Conservation (phyloP, 2,329 filamentous ascomycete genomes). For the Ophiosphaerella herpotricha region DNA sequence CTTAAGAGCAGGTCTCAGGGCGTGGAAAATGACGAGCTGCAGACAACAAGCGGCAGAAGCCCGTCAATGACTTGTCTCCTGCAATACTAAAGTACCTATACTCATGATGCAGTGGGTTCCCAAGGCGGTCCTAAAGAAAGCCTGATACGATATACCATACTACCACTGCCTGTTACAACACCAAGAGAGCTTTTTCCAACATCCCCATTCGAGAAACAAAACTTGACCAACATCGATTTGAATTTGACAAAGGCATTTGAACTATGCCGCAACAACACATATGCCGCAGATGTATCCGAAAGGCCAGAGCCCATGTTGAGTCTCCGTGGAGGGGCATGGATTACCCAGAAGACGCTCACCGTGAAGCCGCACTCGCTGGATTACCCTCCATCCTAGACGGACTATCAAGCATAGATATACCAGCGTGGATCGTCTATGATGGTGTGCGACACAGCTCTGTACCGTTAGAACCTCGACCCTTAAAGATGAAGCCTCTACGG, state of each 20-base stretch:
- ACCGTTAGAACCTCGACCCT: not conserved
- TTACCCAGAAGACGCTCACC: not conserved
- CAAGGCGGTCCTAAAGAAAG: too few relatives aligned
- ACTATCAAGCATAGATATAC: not conserved
- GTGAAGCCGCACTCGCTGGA: not conserved
- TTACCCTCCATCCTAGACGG: not conserved
- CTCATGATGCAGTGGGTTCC: too few relatives aligned
- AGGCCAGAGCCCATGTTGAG: not conserved
- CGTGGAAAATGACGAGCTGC: too few relatives aligned
- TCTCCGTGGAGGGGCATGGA: not conserved
- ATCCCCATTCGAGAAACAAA: too few relatives aligned
- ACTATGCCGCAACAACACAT: not conserved
- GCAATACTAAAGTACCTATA: too few relatives aligned
- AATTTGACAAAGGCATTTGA: not conserved
- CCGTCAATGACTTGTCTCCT: too few relatives aligned
- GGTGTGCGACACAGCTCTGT: not conserved
- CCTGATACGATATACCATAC: too few relatives aligned
- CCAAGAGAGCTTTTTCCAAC: too few relatives aligned
- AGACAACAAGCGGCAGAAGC: too few relatives aligned
- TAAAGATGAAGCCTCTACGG: too few relatives aligned
- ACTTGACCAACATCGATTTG: not conserved
- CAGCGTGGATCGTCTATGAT: not conserved
- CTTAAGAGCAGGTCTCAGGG: too few relatives aligned
- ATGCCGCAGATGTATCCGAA: not conserved
- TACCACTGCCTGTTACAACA: too few relatives aligned